These are phyloP conservation scores for Neofusicoccum ribis DNA, from an alignment of 2,329 filamentous ascomycete genomes.

Conservation along the genomic window DNA sequence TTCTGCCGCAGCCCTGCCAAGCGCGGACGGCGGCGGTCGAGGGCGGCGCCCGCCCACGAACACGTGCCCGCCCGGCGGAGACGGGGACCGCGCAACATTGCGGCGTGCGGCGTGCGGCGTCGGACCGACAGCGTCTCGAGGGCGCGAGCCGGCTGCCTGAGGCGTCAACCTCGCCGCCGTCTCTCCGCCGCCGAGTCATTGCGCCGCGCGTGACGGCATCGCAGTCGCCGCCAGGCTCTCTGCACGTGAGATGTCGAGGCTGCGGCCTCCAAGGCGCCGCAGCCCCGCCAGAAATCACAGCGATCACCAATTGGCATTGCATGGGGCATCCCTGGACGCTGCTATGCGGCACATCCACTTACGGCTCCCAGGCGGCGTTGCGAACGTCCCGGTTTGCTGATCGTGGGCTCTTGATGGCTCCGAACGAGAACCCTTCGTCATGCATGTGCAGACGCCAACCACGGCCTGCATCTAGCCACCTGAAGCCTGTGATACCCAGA, in stretches of 20 bases:
- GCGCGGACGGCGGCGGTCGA: neutral
- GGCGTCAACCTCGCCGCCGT: neutral
- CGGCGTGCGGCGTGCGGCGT: no score
- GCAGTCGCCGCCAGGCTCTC: neutral
- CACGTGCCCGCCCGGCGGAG: constrained; percentile 4
- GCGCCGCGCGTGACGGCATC: constrained; percentile 7
- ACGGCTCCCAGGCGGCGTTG: neutral
- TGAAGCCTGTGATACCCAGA: constrained; percentile 19
- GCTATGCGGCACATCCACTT: constrained; percentile 4
- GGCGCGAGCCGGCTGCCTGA: neutral
- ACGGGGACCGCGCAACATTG: no score
- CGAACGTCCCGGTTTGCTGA: neutral
- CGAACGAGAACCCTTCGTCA: constrained; percentile 8
- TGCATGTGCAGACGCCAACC: constrained; percentile 19
- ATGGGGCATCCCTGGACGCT: constrained; percentile 4
- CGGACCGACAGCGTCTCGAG: neutral
- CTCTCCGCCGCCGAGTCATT: neutral
- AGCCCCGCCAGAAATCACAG: constrained; percentile 12
- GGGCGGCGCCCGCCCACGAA: neutral
- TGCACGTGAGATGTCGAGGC: constrained; percentile 5
- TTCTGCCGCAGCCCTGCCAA: constrained; percentile 9
- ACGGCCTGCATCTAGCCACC: constrained; percentile 17
- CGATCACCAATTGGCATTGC: constrained; percentile 2
- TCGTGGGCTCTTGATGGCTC: constrained; percentile 1
- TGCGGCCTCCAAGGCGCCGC: neutral